Conservation (phyloP, 1,284 basidiomycete genomes). For the Cryptococcus wingfieldii region DNA sequence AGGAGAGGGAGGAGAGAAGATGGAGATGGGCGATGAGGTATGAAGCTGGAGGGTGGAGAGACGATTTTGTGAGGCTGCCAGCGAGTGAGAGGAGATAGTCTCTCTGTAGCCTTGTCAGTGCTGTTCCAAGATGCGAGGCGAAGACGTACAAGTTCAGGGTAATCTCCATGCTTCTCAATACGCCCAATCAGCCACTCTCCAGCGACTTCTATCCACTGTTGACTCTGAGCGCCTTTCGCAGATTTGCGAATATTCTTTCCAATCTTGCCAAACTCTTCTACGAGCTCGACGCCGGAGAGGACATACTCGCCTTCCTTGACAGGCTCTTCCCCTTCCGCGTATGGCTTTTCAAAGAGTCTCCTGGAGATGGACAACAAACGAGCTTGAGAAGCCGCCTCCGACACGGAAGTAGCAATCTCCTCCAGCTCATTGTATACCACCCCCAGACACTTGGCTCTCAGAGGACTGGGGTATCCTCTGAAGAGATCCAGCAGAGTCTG, state of each 20-base stretch:
- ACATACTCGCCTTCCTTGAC: slow-evolving; percentile 15
- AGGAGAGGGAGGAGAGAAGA: slow-evolving; percentile 4
- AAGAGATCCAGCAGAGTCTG: slow-evolving; percentile 33
- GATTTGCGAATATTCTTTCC: slow-evolving; percentile 35
- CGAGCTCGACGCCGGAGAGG: slow-evolving; percentile 26
- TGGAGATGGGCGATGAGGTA: slow-evolving; percentile 38
- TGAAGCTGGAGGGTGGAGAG: slow-evolving; percentile 25
- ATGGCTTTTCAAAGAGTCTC: slow-evolving; percentile 41
- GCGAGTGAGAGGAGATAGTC: slow-evolving; percentile 35
- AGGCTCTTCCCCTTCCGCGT: slow-evolving; percentile 28
- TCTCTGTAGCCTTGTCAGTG: slow-evolving; percentile 10
- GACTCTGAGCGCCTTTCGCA: slow-evolving; percentile 16
- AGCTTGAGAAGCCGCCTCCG: slow-evolving; percentile 21
- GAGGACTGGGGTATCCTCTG: slow-evolving; percentile 43
- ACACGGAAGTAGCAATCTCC: slow-evolving; percentile 25
- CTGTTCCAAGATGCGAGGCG: neutral
- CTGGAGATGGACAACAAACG: slow-evolving; percentile 29
- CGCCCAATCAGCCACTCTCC: slow-evolving; percentile 38
- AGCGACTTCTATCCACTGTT: slow-evolving; percentile 29
- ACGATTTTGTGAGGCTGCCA: slow-evolving; percentile 30
- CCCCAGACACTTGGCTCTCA: slow-evolving; percentile 33
- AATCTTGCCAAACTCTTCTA: slow-evolving; percentile 39
- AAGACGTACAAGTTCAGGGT: slow-evolving; percentile 33
- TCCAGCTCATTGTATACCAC: slow-evolving; percentile 38
- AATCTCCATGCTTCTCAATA: slow-evolving; percentile 19